Base-by-base conservation (phyloP, 2,329 filamentous ascomycete genomes). In the Ceratocystis albifundus region DNA sequence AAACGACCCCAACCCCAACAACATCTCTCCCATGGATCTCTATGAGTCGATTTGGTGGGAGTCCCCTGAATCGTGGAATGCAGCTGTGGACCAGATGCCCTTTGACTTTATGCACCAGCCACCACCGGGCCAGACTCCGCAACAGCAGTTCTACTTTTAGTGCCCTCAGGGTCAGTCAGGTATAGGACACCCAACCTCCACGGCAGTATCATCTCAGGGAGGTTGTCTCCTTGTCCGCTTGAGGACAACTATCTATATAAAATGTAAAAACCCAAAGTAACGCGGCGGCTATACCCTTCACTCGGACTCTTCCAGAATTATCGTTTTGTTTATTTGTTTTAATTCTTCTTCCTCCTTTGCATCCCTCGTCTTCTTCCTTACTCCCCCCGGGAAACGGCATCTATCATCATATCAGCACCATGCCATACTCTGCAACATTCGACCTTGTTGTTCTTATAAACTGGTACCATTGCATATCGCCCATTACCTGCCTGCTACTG, bases 21-120 rank as follows among this genome's bases (percentile, higher is more conserved):
- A 84, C 70, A 83, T 87, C 78, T 84, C 84, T 46, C 84, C 84
- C 0, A 84, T 87, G 83, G 84, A 87, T 68, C 75, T 87, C 0
- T 87, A 86, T 71, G 84, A 87, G 71, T 85, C 83, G 3, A 87
- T 87, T 59, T 87, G 86, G 76, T 86, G 83, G 79, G 84, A 84
- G 77, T 82, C 81, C 1, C 82, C 82, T 3, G 81, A 84, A 71
- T 80, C 82, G 0, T 84, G 82, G 77, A 84, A 84, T 69, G 77
- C 78, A 5, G 80, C 78, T 57, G 73, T 82, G 66, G 83, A 84
- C 70, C 74, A 78, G 44, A 79, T 85, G 77, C 84, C 80, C 71
- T 84, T 84, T 73, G 82, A 84, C 71, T 85, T 85, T 69, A 72
- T 83, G 66, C 80, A 82, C 0, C 82, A 84, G 69, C 80, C 82